A percentile compares a stretch with the other conserved stretches of the same genome.
Evolutionary conservation across 1,284 basidiomycete genomes (phyloP).

Genomic region (Cystobasidium slooffiae): DNA sequence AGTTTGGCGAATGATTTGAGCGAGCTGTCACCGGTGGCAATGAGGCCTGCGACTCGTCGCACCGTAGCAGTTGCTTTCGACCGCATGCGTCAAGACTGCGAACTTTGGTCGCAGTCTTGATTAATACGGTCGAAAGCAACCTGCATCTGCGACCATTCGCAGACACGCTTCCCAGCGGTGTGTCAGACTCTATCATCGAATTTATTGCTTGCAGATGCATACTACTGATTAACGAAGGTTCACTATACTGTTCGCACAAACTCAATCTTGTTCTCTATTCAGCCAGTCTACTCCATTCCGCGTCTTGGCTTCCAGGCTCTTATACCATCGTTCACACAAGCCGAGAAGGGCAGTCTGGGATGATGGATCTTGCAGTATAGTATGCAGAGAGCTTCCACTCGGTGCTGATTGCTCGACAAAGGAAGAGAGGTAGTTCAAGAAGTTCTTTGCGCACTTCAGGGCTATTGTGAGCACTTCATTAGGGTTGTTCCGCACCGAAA

Average conservation of each 20-base stretch:
- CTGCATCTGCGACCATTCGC: too few species aligned
- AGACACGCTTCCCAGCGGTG: too few species aligned
- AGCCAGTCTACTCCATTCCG: slow-evolving; percentile 39
- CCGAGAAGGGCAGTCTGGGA: slow-evolving; percentile 34
- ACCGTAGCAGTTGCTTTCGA: too few species aligned
- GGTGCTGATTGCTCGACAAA: slow-evolving; percentile 42
- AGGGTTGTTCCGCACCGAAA: slow-evolving; percentile 11
- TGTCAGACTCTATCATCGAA: neutral
- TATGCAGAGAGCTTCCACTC: slow-evolving; percentile 35
- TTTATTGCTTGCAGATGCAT: neutral
- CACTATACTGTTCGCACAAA: neutral
- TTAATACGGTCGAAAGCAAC: too few species aligned
- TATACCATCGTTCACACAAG: slow-evolving; percentile 43
- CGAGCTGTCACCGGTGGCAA: too few species aligned
- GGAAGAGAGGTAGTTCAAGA: slow-evolving; percentile 46
- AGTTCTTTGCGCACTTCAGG: slow-evolving; percentile 42
- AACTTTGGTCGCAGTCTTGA: too few species aligned
- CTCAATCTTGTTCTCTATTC: slow-evolving; percentile 39
- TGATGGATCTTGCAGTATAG: slow-evolving; percentile 29
- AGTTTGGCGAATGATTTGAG: too few species aligned
- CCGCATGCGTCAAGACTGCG: too few species aligned
- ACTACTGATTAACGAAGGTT: neutral
- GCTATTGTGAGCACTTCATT: slow-evolving; percentile 35
- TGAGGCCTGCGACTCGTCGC: too few species aligned
- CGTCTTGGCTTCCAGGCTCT: slow-evolving; percentile 40